Evolutionary conservation across 345 rosid species (phyloP).

Genomic region (Hibiscus mutabilis): DNA sequence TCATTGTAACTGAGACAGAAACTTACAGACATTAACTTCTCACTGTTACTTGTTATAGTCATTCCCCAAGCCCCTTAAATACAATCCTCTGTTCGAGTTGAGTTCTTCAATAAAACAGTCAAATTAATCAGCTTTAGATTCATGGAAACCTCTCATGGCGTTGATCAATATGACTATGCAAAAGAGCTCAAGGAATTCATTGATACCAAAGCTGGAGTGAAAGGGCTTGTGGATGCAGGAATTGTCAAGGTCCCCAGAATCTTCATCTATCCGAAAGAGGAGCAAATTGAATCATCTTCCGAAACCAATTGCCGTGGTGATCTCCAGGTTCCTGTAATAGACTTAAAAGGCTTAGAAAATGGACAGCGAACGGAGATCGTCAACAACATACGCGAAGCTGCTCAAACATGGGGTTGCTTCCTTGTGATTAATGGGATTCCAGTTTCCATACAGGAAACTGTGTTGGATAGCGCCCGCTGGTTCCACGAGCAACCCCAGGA

Average conservation of each 20-base stretch:
- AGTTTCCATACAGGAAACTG: not conserved
- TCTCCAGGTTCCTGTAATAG: conserved; percentile 21
- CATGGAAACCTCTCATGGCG: not conserved
- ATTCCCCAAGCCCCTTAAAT: too few relatives aligned
- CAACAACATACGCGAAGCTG: not conserved
- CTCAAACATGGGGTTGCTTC: conserved; percentile 2
- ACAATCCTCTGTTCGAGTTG: too few relatives aligned
- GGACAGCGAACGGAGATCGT: not conserved
- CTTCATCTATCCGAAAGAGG: not conserved
- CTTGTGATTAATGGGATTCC: not conserved
- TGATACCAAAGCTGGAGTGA: conserved; percentile 2
- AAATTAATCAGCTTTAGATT: too few relatives aligned
- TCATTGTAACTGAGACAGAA: too few relatives aligned
- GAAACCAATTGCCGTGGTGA: not conserved
- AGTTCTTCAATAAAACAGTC: too few relatives aligned
- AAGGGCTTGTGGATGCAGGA: conserved; percentile 7
- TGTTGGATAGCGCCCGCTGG: not conserved
- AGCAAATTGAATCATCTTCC: conserved; percentile 1
- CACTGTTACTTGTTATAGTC: too few relatives aligned
- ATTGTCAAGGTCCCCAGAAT: not conserved
- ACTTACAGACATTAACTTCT: too few relatives aligned
- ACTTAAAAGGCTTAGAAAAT: conserved; percentile 19
- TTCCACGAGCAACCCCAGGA: not conserved
- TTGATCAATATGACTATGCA: not conserved
- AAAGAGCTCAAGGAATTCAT: conserved; percentile 3